A percentile compares a stretch with the other conserved stretches of the same genome.
phyloP scores from a whole-genome alignment of 2,329 filamentous ascomycete species.

The Hymenoscyphus albidus region DNA sequence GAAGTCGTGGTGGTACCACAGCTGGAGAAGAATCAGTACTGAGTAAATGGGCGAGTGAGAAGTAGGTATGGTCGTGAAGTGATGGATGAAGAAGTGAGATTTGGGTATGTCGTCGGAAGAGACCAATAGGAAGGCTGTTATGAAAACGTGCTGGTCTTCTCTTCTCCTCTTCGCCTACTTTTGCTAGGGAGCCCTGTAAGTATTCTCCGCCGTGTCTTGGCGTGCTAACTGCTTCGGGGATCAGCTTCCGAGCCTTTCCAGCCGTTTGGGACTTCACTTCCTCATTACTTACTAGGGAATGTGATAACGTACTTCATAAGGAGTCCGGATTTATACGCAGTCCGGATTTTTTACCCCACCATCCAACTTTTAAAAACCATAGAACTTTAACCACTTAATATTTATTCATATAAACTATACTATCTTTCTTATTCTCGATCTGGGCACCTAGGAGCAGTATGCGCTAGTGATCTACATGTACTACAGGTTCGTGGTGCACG shows the following conservation, averaged over 20 bases:
- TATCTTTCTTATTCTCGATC: too few relatives aligned
- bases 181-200: not conserved
- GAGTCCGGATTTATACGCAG: too few relatives aligned
- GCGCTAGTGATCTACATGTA: too few relatives aligned
- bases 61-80: not conserved
- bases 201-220: not conserved
- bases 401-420: too few relatives aligned
- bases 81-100: not conserved
- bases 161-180: not conserved
- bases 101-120: not conserved
- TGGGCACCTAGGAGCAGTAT: too few relatives aligned
- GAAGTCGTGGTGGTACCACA: not conserved
- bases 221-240: not conserved
- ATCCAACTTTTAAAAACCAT: too few relatives aligned
- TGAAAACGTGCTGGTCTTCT: not conserved
- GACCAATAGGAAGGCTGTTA: not conserved
- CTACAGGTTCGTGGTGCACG: too few relatives aligned
- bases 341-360: too few relatives aligned
- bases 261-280: too few relatives aligned
- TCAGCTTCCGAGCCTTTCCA: not conserved
- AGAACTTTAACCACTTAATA: too few relatives aligned
- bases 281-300: not conserved
- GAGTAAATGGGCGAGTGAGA: not conserved
- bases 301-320: too few relatives aligned
- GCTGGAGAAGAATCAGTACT: not conserved